Percentiles rank a stretch among this genome's conserved stretches.
Evolutionary conservation across 2,329 filamentous ascomycete genomes (phyloP).

Genomic region (Fusarium newnesense): DNA sequence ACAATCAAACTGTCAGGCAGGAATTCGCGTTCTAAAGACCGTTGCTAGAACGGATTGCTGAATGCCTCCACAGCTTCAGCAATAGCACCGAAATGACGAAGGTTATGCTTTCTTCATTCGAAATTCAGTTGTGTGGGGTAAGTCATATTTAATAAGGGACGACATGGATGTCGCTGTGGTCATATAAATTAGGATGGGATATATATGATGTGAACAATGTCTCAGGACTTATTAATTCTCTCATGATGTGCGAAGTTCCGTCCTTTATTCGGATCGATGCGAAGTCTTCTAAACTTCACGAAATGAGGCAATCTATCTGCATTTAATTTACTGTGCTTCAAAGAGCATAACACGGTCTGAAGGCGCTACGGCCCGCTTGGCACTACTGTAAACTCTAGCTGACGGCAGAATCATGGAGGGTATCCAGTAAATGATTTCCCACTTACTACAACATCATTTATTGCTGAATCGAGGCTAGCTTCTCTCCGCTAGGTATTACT

Average conservation of each 20-base stretch:
- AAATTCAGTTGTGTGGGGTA: constrained; percentile 19
- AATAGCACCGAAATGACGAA: constrained; percentile 29
- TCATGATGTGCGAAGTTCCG: not conserved
- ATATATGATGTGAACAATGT: not conserved
- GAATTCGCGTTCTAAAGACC: not conserved
- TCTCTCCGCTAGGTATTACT: not conserved
- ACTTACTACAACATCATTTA: not conserved
- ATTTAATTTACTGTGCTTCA: not conserved
- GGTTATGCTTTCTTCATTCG: constrained; percentile 4
- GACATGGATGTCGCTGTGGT: not conserved
- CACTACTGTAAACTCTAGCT: constrained; percentile 29
- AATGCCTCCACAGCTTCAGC: not conserved
- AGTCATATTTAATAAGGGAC: not conserved
- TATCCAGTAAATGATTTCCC: constrained; percentile 1
- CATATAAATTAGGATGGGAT: not conserved
- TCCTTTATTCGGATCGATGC: not conserved
- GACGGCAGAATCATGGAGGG: constrained; percentile 6
- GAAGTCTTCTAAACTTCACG: not conserved
- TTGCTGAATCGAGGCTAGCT: constrained; percentile 1
- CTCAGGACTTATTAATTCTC: not conserved
- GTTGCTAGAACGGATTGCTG: not conserved
- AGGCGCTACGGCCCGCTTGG: constrained; percentile 29
- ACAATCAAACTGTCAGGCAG: not conserved
- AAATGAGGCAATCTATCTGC: constrained; percentile 7
- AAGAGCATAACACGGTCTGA: constrained; percentile 1